Evolutionary conservation across 164 flowering plant genomes (phyloP).

Genomic region (Piper longum): DNA sequence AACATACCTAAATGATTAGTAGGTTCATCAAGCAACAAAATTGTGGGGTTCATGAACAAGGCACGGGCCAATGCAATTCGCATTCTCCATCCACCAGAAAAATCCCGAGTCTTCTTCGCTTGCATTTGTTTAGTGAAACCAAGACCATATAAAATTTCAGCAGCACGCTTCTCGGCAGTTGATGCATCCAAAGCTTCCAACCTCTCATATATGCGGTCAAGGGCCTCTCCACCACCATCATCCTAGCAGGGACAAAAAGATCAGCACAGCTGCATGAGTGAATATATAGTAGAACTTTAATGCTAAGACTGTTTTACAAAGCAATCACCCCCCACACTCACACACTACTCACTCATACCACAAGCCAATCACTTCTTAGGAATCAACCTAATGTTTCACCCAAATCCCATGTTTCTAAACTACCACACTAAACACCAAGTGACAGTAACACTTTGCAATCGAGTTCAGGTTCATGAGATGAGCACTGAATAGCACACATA

Average conservation of each 20-base stretch:
- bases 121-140: slow-evolving; percentile 87
- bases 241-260: slow-evolving; percentile 22
- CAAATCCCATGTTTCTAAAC: too few species aligned
- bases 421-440: too few species aligned
- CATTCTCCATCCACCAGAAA: slow-evolving; percentile 99
- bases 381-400: too few species aligned
- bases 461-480: too few species aligned
- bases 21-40: slow-evolving; percentile 79
- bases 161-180: slow-evolving; percentile 95
- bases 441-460: too few species aligned
- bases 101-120: slow-evolving; percentile 73
- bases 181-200: slow-evolving; percentile 83
- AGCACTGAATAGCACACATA: too few species aligned
- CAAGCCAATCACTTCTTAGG: too few species aligned
- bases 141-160: slow-evolving; percentile 88
- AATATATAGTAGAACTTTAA: too few species aligned
- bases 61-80: slow-evolving; percentile 91
- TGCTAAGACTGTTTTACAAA: too few species aligned
- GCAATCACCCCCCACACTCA: too few species aligned
- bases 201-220: slow-evolving; percentile 85
- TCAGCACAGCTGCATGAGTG: background rate
- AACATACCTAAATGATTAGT: slow-evolving; percentile 86
- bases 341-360: too few species aligned
- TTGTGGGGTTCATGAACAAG: slow-evolving; percentile 82
- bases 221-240: slow-evolving; percentile 75